Base-by-base conservation (phyloP, 139 green algal species). In the Gonium pectorale region DNA sequence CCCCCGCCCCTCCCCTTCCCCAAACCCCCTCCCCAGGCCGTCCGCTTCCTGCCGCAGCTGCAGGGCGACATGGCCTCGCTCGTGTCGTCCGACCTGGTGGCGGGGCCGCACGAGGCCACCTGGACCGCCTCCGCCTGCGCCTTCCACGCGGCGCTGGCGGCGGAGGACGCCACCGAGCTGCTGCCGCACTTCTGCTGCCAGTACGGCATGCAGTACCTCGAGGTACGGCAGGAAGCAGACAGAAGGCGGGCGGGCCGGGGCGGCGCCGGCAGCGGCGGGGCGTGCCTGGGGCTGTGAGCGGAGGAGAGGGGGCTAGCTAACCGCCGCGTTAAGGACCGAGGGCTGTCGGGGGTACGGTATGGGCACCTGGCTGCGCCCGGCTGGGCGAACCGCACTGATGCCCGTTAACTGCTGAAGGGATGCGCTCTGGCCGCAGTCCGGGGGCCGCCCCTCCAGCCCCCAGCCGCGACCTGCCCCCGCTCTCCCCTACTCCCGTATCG, bases 111-210 rank as follows among this genome's bases (percentile, higher is more conserved):
- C 11, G 63, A 74, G 31, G 78, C 79, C 5, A 54, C 37, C 3
- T 85, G 79, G 79, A 67, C 46, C 33, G 59, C 64, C 46, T 5
- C 15, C 27, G 3, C 29, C 29, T 85, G 79, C 79, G 38, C 31
- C 35, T 85, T 85, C 79, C 43, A 83, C 40, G n/a, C 43, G 22
- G 64, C 68, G 35, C 79, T 85, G 46, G 37, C 60, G 60, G 46
- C 26, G 35, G 79, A 85, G 79, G 79, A 40, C 37, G 63, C 46
- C 4, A 31, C 46, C 24, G 79, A 77, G 79, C 79, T 85, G 79
- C 79, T 85, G 79, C 79, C 64, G 8, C 64, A 85, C 64, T 85
- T 85, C 49, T 85, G 79, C 66, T 85, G 79, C 79, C 79, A 85
- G 66, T 85, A 67, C 79, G 56, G 64, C 64, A 75, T 85, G 79